Evolutionary conservation across 331 rosid species (phyloP), one percentile per base, ranked within the genome.

Genomic region (Rhamnella rubrinervis): DNA sequence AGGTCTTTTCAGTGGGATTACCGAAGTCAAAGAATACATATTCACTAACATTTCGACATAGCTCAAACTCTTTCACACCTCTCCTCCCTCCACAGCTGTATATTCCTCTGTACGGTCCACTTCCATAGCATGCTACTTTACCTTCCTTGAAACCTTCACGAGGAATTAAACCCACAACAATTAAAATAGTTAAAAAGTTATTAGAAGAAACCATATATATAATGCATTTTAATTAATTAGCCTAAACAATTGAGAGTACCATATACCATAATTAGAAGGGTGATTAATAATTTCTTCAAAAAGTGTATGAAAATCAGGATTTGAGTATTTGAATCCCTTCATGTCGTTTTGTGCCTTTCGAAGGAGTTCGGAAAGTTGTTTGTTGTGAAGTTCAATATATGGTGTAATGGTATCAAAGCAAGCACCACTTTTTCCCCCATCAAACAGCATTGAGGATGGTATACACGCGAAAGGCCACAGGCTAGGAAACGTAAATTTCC

Each of bases 261-360:
- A 4, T 8, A n/a, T 53, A 75, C 79, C 79, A 75, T 75, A 75
- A 38, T 51, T 59, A n/a, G 57, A 67, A 59, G 72, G 78, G 62
- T 59, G 26, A 17, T 61, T 15, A 6, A 55, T 67, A 40, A 39
- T 67, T 6, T 61, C 38, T 8, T 25, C 5, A 1, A 63, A 18
- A 63, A 55, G 40, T 14, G 26, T 39, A 0, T 41, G 12, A 20
- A 17, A 9, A 17, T 66, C 61, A 12, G 13, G 28, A n/a, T 53
- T 58, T 15, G 70, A 66, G 20, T 51, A 66, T 31, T 18, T 66
- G 59, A 66, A 66, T 9, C 60, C 71, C 10, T 67, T 38, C 13
- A 67, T 61, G 26, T 67, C 7, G 2, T 0, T 35, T 7, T 67
- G 26, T n/a, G 53, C 49, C 25, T 35, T 66, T 20, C 37, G 28